A percentile compares a stretch with the other conserved stretches of the same genome.
These are phyloP conservation scores for Cryptococcus sp. DNA, from an alignment of 1,284 basidiomycete species.

Conservation along the genomic window DNA sequence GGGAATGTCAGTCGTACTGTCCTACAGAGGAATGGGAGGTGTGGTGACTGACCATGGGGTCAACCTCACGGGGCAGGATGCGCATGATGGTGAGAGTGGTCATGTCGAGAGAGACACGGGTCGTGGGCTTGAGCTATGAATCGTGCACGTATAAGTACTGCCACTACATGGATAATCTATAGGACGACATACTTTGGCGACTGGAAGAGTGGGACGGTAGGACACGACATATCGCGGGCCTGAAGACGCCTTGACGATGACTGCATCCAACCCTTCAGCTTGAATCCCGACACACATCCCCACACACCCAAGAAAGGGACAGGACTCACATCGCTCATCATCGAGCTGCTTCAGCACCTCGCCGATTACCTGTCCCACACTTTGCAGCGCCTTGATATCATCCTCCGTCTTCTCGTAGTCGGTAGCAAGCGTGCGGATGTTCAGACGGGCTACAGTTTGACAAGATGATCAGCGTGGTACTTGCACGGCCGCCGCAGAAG, in stretches of 20 bases:
- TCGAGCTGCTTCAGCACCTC: constrained; percentile 99
- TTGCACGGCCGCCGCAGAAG: not conserved
- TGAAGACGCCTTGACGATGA: constrained; percentile 98
- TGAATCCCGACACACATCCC: not conserved
- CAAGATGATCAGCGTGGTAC: not conserved
- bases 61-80: constrained; percentile 94
- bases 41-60: constrained; percentile 66
- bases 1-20: not conserved
- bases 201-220: constrained; percentile 88
- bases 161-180: not conserved
- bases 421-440: constrained; percentile 77
- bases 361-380: constrained; percentile 97
- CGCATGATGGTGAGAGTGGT: constrained; percentile 99
- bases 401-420: constrained; percentile 96
- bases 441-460: constrained; percentile 45
- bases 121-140: constrained; percentile 76
- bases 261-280: constrained; percentile 51
- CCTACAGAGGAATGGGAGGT: no score
- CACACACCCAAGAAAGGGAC: not conserved
- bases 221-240: constrained; percentile 99
- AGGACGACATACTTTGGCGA: constrained; percentile 59
- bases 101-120: constrained; percentile 98
- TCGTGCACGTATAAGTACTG: not conserved
- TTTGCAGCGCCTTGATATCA: constrained; percentile 98
- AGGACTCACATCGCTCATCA: constrained; percentile 82